Evolutionary conservation across 2,329 filamentous ascomycete genomes (phyloP), one percentile per base, ranked within the genome.

Genomic region (Colletotrichum neosansevieriae): DNA sequence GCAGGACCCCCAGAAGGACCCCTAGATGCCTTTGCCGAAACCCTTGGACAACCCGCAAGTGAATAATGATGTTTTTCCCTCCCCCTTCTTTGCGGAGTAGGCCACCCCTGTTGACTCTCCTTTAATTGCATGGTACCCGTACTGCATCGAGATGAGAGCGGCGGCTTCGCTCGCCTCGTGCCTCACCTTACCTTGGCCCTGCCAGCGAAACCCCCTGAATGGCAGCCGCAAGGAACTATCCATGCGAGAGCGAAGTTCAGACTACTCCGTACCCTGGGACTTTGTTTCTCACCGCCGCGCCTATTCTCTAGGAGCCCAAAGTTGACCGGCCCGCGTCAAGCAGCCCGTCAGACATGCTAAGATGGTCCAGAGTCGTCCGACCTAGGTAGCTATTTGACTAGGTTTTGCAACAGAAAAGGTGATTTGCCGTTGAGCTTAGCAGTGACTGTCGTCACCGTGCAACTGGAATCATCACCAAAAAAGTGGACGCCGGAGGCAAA

Each of bases 11-110:
- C 6, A 29, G 29, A 29, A 29, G 29, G 29, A 58, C 44, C 61
- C 44, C 44, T 59, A 19, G 51, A 38, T 34, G 57, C 38, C 47
- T 13, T 36, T 50, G 54, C 42, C 19, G 4, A 32, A 40, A 50
- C 34, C 12, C 34, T 12, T 50, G 42, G 24, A 29, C 4, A 5
- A 49, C 38, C 24, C 17, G 6, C 32, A 29, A 29, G 24, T 29
- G 24, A 29, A 29, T 29, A 6, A 29, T 29, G 24, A 29, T 5
- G 47, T 42, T 42, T 40, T 42, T 57, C 36, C 4, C n/a, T 40
- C 19, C 29, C 13, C 32, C 34, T 24, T 24, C 24, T n/a, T n/a
- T 29, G 24, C 24, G 24, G 24, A 4, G 24, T 29, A 3, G 24
- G 24, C 24, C 3, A 29, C 24, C 24, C 24, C 24, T 29, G 24